Evolutionary conservation across 2,329 filamentous ascomycete species (phyloP).

Genomic region (Mycogone perniciosa): DNA sequence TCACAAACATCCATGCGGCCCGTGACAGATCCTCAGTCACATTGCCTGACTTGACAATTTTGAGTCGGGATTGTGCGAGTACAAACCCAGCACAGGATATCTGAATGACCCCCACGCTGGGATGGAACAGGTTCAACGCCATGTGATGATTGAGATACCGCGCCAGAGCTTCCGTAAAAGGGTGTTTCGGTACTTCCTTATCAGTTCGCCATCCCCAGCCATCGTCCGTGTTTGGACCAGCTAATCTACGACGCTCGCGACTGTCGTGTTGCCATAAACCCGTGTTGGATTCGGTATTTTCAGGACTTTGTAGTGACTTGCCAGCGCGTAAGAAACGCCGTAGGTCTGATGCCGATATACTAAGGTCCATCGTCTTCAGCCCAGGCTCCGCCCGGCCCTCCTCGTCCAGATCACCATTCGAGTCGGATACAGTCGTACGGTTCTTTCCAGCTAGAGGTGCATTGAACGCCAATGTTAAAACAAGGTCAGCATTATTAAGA

Average conservation of each 20-base stretch:
- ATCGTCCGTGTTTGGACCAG: conserved; percentile 43
- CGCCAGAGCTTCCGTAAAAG: conserved; percentile 46
- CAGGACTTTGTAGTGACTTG: conserved; percentile 12
- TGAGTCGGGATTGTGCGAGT: conserved; percentile 46
- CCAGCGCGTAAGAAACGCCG: conserved; percentile 40
- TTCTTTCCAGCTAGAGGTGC: conserved; percentile 24
- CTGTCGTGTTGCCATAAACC: conserved; percentile 26
- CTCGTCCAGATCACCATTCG: conserved; percentile 16
- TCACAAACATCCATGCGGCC: conserved; percentile 34
- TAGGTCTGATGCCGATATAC: conserved; percentile 43
- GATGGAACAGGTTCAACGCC: conserved; percentile 49
- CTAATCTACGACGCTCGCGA: conserved; percentile 38
- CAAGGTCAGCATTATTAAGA: conserved; percentile 36
- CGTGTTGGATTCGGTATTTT: conserved; percentile 5
- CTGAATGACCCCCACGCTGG: conserved; percentile 45
- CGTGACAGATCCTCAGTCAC: conserved; percentile 25
- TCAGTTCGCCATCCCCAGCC: conserved; percentile 44
- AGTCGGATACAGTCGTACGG: conserved; percentile 5
- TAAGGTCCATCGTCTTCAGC: conserved; percentile 44
- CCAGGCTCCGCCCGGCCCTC: conserved; percentile 20
- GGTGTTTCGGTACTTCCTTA: conserved; percentile 18
- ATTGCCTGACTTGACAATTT: conserved; percentile 33
- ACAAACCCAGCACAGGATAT: conserved; percentile 52
- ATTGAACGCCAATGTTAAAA: conserved; percentile 47
- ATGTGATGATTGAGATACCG: conserved; percentile 47